phyloP scores from a whole-genome alignment of 2,329 filamentous ascomycete genomes.

The Herpotrichia juniperi region DNA sequence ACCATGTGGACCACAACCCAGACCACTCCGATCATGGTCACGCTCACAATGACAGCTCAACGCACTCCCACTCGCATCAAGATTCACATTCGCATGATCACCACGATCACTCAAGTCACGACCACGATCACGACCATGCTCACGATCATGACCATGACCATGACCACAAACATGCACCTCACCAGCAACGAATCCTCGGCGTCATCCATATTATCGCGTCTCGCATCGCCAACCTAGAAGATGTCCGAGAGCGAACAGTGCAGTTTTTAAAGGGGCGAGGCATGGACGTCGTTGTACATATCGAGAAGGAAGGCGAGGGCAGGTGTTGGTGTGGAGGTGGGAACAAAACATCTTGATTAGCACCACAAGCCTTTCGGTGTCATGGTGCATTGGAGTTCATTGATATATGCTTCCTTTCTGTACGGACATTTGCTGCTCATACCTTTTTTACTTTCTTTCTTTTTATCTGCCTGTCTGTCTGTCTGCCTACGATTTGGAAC shows the following conservation, averaged over 20 bases:
- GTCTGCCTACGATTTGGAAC: too few relatives aligned
- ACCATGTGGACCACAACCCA: background rate
- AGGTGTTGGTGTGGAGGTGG: constrained; percentile 67
- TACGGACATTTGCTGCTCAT: too few relatives aligned
- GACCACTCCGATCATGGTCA: constrained; percentile 43
- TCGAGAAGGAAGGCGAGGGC: constrained; percentile 81
- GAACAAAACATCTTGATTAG: constrained; percentile 21
- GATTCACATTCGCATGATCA: constrained; percentile 39
- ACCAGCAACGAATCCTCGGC: constrained; percentile 67
- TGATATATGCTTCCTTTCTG: too few relatives aligned
- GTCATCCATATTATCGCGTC: constrained; percentile 86
- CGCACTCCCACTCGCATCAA: constrained; percentile 28
- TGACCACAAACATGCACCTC: constrained; percentile 36
- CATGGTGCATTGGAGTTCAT: too few relatives aligned
- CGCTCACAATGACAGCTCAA: constrained; percentile 31
- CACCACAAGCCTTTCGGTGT: background rate
- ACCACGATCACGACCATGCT: constrained; percentile 30
- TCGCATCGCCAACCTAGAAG: constrained; percentile 74
- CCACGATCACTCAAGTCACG: constrained; percentile 35
- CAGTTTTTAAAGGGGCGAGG: constrained; percentile 72
- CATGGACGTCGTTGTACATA: constrained; percentile 85
- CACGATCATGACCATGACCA: constrained; percentile 45
- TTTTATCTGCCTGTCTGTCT: too few relatives aligned
- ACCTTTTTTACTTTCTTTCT: too few relatives aligned
- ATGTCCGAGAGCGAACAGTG: constrained; percentile 78